Evolutionary conservation across 352 stramenopile species (phyloP).

Genomic region (Elongisporangium undulatum): DNA sequence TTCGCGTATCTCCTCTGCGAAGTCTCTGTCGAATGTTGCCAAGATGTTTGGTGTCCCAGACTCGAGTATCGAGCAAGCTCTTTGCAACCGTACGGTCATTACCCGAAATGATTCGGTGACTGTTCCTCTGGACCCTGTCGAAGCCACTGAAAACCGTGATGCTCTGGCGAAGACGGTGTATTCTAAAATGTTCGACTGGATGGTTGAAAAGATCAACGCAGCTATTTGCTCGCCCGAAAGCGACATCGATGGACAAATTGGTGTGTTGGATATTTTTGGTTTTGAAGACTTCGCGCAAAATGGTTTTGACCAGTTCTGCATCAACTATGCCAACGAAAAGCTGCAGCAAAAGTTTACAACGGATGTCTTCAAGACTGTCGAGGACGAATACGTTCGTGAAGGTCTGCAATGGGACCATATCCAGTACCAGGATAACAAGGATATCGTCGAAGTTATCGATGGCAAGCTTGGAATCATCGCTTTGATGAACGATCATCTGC

Average conservation of each 20-base stretch:
- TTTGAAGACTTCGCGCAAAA: conserved; percentile 97
- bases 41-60: conserved; percentile 88
- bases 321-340: conserved; percentile 93
- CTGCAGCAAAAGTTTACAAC: conserved; percentile 92
- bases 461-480: conserved; percentile 86
- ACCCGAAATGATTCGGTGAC: conserved; percentile 82
- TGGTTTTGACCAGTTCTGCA: conserved; percentile 92
- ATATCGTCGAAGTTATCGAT: conserved; percentile 97
- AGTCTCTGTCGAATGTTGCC: conserved; percentile 69
- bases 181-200: conserved; percentile 97
- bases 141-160: conserved; percentile 93
- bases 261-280: conserved; percentile 98
- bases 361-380: conserved; percentile 97
- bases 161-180: conserved; percentile 98
- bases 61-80: conserved; percentile 85
- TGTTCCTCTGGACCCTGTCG: conserved; percentile 79
- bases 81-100: conserved; percentile 93
- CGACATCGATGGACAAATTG: conserved; percentile 81
- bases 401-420: conserved; percentile 98
- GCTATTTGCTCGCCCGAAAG: conserved; percentile 81
- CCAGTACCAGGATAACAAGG: conserved; percentile 98
- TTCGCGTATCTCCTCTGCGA: conserved; percentile 63
- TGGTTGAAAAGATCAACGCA: conserved; percentile 90
- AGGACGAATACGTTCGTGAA: conserved; percentile 98
- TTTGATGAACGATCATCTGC: conserved; percentile 86